Conservation (phyloP, 2,329 filamentous ascomycete species). For the Bisporella sp. region DNA sequence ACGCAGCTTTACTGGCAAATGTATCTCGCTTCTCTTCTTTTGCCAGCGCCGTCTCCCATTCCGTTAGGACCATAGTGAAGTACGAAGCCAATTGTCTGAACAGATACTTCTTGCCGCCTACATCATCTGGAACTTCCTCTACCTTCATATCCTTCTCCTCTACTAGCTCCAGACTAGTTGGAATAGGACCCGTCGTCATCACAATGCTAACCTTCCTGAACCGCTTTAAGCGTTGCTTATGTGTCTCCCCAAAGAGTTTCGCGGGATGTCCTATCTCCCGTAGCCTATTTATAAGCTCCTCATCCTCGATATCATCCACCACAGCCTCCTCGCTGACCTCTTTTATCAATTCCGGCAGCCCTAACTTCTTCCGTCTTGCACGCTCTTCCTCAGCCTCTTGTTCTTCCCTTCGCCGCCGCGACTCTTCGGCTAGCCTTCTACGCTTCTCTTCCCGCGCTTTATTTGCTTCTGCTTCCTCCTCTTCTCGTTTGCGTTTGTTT, state of each 20-base stretch:
- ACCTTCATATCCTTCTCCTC: conserved; percentile 88
- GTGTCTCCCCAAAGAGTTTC: conserved; percentile 74
- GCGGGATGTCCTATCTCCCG: conserved; percentile 67
- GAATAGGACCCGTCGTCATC: conserved; percentile 71
- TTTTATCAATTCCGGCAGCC: conserved; percentile 66
- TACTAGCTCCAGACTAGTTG: conserved; percentile 73
- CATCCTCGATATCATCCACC: conserved; percentile 61
- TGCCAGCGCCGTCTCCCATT: conserved; percentile 76
- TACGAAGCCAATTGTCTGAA: conserved; percentile 88
- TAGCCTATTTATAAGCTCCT: conserved; percentile 61
- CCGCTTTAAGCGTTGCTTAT: conserved; percentile 60
- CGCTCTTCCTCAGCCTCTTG: conserved; percentile 69
- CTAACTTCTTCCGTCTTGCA: conserved; percentile 65
- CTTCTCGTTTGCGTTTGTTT: conserved; percentile 83
- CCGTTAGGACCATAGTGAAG: conserved; percentile 89
- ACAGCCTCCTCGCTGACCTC: conserved; percentile 38
- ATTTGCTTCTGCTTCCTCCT: conserved; percentile 69
- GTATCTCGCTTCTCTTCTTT: conserved; percentile 58
- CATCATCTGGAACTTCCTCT: conserved; percentile 52
- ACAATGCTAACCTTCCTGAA: conserved; percentile 59
- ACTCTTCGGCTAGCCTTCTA: conserved; percentile 73
- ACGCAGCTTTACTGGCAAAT: conserved; percentile 73
- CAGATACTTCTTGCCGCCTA: conserved; percentile 60
- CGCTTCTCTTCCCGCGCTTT: conserved; percentile 75
- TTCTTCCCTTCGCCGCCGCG: conserved; percentile 59